Percentiles rank a stretch among this genome's conserved stretches.
phyloP scores from a whole-genome alignment of 2,329 filamentous ascomycete species.

The Aspergillus vadensis region DNA sequence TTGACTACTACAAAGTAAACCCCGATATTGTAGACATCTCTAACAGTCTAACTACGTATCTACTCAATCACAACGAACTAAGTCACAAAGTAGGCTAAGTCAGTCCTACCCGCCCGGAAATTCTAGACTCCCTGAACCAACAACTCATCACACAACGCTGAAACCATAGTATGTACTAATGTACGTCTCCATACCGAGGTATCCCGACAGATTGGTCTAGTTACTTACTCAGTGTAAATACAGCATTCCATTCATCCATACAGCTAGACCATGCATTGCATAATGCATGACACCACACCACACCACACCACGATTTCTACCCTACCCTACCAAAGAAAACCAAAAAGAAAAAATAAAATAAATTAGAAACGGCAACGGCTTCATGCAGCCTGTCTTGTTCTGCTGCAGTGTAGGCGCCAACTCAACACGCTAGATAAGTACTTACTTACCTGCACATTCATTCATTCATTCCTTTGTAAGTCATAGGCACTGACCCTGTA shows the following conservation, averaged over 20 bases:
- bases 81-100: background rate
- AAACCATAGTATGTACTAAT: background rate
- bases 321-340: background rate
- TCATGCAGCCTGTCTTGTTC: conserved; percentile 14
- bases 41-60: no score
- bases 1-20: no score
- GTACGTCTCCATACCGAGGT: background rate
- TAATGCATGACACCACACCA: conserved; percentile 21
- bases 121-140: background rate
- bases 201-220: background rate
- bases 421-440: background rate
- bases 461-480: no score
- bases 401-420: background rate
- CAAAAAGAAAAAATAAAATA: background rate
- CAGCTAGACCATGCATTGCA: conserved; percentile 23
- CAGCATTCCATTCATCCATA: background rate
- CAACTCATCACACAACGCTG: background rate
- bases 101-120: background rate
- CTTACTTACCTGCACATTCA: no score
- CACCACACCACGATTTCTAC: background rate
- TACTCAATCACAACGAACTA: no score
- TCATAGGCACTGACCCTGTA: no score
- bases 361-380: conserved; percentile 17
- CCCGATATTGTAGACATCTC: no score
- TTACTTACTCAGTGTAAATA: background rate